phyloP scores from a whole-genome alignment of 2,329 filamentous ascomycete species.

The Teratosphaeria destructans region DNA sequence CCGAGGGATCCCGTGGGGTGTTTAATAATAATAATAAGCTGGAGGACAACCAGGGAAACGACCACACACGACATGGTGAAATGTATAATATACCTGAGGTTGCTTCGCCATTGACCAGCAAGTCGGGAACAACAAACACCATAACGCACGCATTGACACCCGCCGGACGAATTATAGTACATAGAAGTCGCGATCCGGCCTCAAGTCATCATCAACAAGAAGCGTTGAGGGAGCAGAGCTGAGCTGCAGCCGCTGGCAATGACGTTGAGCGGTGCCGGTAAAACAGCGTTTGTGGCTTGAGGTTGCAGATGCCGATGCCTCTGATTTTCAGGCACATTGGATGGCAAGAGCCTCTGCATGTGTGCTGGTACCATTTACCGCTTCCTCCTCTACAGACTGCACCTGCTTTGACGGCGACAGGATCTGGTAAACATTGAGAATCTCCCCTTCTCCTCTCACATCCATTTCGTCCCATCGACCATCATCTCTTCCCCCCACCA shows the following conservation, averaged over 20 bases:
- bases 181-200: neutral
- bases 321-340: neutral
- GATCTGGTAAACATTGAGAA: neutral
- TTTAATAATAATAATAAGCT: no score
- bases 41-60: no score
- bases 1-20: no score
- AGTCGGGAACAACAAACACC: no score
- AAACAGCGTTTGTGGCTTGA: neutral
- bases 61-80: no score
- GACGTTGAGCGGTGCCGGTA: neutral
- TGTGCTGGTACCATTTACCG: neutral
- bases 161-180: no score
- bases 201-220: neutral
- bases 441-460: neutral
- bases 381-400: neutral
- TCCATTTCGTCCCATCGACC: neutral
- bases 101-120: no score
- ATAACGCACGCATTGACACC: no score
- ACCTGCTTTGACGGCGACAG: neutral
- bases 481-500: neutral
- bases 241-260: neutral
- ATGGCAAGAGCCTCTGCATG: neutral
- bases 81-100: no score
- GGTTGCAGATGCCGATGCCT: neutral
- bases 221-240: neutral